A percentile compares a stretch with the other conserved stretches of the same genome.
Evolutionary conservation across 139 green algal species (phyloP).

Genomic region (Medakamo hakoo): DNA sequence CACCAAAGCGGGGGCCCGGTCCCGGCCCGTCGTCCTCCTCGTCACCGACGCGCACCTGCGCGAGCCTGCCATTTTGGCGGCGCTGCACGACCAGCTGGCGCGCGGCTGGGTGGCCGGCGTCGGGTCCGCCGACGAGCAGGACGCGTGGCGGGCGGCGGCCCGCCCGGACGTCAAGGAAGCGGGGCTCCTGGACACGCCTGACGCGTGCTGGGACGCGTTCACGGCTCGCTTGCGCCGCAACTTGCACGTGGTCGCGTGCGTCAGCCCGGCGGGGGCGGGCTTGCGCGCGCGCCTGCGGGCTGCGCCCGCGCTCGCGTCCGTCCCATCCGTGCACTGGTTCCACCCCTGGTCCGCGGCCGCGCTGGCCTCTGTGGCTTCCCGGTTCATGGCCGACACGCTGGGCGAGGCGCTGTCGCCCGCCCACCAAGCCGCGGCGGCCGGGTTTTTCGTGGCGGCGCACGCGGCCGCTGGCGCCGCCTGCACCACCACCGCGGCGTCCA

Average conservation of each 20-base stretch:
- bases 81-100: constrained; percentile 80
- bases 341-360: constrained; percentile 57
- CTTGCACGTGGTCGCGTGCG: constrained; percentile 81
- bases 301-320: constrained; percentile 78
- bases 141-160: constrained; percentile 22
- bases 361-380: constrained; percentile 43
- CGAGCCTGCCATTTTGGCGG: constrained; percentile 50
- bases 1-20: constrained; percentile 48
- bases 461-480: neutral
- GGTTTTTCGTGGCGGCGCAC: neutral
- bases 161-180: constrained; percentile 63
- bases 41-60: constrained; percentile 67
- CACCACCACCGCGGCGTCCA: too few relatives aligned
- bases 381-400: constrained; percentile 50
- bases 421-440: neutral
- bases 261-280: constrained; percentile 77
- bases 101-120: constrained; percentile 65
- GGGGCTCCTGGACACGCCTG: constrained; percentile 59
- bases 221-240: constrained; percentile 54
- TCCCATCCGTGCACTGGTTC: constrained; percentile 68
- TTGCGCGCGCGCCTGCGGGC: constrained; percentile 69
- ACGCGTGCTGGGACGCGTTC: constrained; percentile 80
- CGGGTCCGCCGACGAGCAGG: constrained; percentile 26
- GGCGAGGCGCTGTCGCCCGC: constrained; percentile 18
- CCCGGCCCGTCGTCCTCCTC: constrained; percentile 54